phyloP scores from a whole-genome alignment of 306 rosid genomes.

The Astragalus glycyphyllos region DNA sequence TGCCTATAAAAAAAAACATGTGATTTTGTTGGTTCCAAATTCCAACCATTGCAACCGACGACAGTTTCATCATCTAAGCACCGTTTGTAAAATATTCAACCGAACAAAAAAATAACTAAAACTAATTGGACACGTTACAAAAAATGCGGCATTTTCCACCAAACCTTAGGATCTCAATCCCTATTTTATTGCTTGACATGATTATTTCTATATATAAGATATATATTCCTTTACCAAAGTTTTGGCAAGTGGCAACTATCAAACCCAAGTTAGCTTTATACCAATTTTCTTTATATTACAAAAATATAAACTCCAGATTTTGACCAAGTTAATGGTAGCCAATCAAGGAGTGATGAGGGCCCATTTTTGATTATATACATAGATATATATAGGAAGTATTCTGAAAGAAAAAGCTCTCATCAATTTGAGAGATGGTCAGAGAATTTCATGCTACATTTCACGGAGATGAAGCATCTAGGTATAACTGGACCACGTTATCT shows the following conservation, averaged over 20 bases:
- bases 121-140: constrained; percentile 36
- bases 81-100: not conserved
- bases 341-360: not conserved
- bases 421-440: constrained; percentile 40
- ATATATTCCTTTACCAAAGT: not conserved
- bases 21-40: too few species aligned
- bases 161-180: constrained; percentile 23
- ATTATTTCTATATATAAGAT: not conserved
- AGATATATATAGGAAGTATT: not conserved
- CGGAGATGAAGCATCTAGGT: not conserved
- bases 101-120: not conserved
- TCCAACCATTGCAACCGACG: not conserved
- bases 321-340: constrained; percentile 13
- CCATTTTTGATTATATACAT: not conserved
- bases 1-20: too few species aligned
- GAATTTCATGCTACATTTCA: not conserved
- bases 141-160: constrained; percentile 11
- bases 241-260: not conserved
- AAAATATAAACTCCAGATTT: not conserved
- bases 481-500: constrained; percentile 2
- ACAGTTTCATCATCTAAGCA: not conserved
- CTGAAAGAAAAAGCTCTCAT: constrained; percentile 6
- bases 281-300: not conserved
- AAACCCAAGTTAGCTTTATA: too few species aligned
- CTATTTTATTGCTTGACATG: constrained; percentile 10